Conservation (phyloP, 2,329 filamentous ascomycete species). For the Plenodomus biglobosus region DNA sequence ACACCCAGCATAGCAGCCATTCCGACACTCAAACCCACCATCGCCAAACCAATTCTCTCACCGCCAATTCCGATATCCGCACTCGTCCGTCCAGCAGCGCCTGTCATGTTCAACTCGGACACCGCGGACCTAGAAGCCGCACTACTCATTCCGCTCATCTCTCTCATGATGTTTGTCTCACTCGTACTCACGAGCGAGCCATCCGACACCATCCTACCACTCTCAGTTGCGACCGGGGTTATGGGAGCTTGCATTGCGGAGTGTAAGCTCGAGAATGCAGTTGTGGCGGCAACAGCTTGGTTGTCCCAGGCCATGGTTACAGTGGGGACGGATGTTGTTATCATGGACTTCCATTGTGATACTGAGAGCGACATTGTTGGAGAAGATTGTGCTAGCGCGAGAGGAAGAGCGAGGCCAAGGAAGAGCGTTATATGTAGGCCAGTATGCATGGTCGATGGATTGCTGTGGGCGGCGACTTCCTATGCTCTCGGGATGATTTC, state of each 20-base stretch:
- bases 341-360: constrained; percentile 8
- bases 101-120: constrained; percentile 31
- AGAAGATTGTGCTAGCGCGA: constrained; percentile 10
- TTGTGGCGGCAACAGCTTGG: background rate
- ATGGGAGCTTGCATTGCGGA: constrained; percentile 36
- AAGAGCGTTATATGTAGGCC: too few species aligned
- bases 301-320: constrained; percentile 27
- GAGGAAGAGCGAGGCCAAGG: constrained; percentile 5
- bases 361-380: constrained; percentile 5
- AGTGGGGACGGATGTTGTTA: constrained; percentile 7
- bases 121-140: constrained; percentile 10
- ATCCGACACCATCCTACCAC: constrained; percentile 42
- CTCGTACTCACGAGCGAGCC: constrained; percentile 19
- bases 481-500: too few species aligned
- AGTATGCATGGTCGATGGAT: constrained; percentile 10
- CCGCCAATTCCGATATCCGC: too few species aligned
- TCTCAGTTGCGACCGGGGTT: constrained; percentile 42
- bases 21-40: too few species aligned
- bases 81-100: constrained; percentile 1
- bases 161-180: too few species aligned
- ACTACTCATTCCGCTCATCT: constrained; percentile 13
- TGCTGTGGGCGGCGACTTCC: too few species aligned
- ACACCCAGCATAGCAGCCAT: too few species aligned
- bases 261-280: background rate
- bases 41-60: too few species aligned